Evolutionary conservation across 1,139 yeast genomes (phyloP).

Genomic region (Candida gigantensis): DNA sequence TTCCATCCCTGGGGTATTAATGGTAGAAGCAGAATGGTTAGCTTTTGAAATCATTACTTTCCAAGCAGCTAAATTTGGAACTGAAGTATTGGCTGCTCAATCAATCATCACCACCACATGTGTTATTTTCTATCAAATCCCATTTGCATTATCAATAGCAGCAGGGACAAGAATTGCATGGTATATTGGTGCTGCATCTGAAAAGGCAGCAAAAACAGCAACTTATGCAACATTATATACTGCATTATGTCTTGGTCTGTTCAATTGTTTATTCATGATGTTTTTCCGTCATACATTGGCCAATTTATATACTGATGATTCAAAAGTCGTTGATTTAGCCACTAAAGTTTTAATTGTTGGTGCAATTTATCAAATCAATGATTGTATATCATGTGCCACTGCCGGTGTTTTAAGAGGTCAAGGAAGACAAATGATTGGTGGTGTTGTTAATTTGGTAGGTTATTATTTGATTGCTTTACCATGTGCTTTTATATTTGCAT

Average conservation of each 20-base stretch:
- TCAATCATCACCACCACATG: constrained; percentile 70
- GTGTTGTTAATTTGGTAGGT: constrained; percentile 54
- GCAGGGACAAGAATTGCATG: constrained; percentile 78
- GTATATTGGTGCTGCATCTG: constrained; percentile 72
- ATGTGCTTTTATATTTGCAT: constrained; percentile 54
- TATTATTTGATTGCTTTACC: constrained; percentile 65
- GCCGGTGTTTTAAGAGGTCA: constrained; percentile 67
- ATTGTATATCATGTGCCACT: constrained; percentile 53
- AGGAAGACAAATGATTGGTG: constrained; percentile 68
- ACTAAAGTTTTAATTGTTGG: constrained; percentile 53
- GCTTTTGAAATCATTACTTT: constrained; percentile 68
- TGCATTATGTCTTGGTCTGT: constrained; percentile 45
- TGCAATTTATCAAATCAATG: constrained; percentile 60
- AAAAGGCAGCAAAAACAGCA: constrained; percentile 46
- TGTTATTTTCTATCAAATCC: constrained; percentile 68
- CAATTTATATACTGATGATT: constrained; percentile 51
- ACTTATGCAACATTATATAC: constrained; percentile 42
- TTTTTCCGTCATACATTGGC: constrained; percentile 44
- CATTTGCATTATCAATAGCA: constrained; percentile 74
- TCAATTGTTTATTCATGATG: constrained; percentile 40
- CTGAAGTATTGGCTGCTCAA: constrained; percentile 70
- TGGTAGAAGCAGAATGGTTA: constrained; percentile 70
- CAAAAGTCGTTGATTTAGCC: constrained; percentile 51
- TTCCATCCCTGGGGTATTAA: constrained; percentile 61
- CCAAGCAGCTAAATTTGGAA: constrained; percentile 64